phyloP scores from a whole-genome alignment of 2,329 filamentous ascomycete species.

The Arthrobotrys musiformis region DNA sequence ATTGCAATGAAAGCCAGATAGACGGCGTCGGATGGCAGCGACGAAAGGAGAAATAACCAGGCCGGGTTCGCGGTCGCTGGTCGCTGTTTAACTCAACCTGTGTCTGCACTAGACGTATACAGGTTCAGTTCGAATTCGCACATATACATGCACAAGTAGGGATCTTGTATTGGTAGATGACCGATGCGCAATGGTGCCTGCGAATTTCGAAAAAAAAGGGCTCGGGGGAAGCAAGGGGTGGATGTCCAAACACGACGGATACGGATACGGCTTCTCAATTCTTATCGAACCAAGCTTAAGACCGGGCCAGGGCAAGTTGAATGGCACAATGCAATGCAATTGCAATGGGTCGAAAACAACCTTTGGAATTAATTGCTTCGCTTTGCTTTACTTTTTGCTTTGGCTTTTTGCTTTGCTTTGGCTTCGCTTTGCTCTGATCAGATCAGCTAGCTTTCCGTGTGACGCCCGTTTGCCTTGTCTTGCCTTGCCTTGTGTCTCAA shows the following conservation, averaged over 20 bases:
- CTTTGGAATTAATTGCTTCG: not conserved
- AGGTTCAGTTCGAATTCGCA: not conserved
- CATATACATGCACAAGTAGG: not conserved
- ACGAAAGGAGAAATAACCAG: constrained; percentile 15
- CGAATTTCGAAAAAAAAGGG: not conserved
- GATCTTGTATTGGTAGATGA: not conserved
- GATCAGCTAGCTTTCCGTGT: not conserved
- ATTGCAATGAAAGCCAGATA: constrained; percentile 17
- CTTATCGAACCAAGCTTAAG: constrained; percentile 5
- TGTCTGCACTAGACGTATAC: too few relatives aligned
- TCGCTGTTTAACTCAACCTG: too few relatives aligned
- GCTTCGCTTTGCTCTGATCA: not conserved
- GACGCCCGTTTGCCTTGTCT: not conserved
- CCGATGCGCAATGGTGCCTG: not conserved
- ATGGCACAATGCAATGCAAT: not conserved
- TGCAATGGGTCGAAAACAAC: too few relatives aligned
- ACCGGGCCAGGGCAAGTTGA: too few relatives aligned
- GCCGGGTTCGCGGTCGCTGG: not conserved
- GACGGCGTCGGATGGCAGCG: constrained; percentile 28
- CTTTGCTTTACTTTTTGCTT: not conserved
- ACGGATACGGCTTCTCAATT: constrained; percentile 30
- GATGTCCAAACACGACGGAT: constrained; percentile 10
- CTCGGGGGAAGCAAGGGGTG: constrained; percentile 16
- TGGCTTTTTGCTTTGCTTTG: not conserved
- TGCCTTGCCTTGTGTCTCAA: constrained; percentile 7